Percentiles rank a stretch among this genome's conserved stretches.
These are phyloP conservation scores for Fusarium luffae DNA, from an alignment of 2,329 filamentous ascomycete genomes.

Conservation along the genomic window DNA sequence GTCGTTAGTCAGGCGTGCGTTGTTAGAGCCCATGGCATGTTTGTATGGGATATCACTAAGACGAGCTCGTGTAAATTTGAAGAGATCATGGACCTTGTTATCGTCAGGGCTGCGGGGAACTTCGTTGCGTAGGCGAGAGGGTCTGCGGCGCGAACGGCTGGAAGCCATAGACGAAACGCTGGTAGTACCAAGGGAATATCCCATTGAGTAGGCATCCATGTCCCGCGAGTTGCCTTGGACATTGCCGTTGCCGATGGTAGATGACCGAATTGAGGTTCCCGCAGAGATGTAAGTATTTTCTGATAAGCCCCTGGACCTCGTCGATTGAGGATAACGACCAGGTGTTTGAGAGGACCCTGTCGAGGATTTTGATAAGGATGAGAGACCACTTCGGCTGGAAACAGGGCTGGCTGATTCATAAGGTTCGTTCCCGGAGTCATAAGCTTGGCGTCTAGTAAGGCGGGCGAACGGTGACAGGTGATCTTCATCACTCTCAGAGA, in stretches of 20 bases:
- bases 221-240: slow-evolving; percentile 41
- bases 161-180: slow-evolving; percentile 60
- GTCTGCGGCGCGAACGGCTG: slow-evolving; percentile 58
- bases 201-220: slow-evolving; percentile 66
- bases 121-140: slow-evolving; percentile 83
- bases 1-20: slow-evolving; percentile 74
- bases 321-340: slow-evolving; percentile 61
- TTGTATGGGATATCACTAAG: slow-evolving; percentile 86
- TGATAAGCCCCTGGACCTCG: slow-evolving; percentile 65
- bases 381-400: slow-evolving; percentile 72
- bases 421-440: slow-evolving; percentile 67
- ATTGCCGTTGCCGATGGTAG: slow-evolving; percentile 46
- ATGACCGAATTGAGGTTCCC: slow-evolving; percentile 61
- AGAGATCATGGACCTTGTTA: slow-evolving; percentile 78
- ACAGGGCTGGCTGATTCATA: slow-evolving; percentile 75
- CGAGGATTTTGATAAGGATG: slow-evolving; percentile 67
- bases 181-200: slow-evolving; percentile 52
- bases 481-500: slow-evolving; percentile 82
- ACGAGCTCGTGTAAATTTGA: slow-evolving; percentile 84
- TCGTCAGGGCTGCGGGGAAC: slow-evolving; percentile 81
- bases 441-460: slow-evolving; percentile 76
- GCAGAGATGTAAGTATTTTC: slow-evolving; percentile 77
- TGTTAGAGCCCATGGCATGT: slow-evolving; percentile 69
- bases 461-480: slow-evolving; percentile 80
- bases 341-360: slow-evolving; percentile 66